Conservation (phyloP, 192 early-diverging fungal genomes). For the Phlyctochytrium planicorne region DNA sequence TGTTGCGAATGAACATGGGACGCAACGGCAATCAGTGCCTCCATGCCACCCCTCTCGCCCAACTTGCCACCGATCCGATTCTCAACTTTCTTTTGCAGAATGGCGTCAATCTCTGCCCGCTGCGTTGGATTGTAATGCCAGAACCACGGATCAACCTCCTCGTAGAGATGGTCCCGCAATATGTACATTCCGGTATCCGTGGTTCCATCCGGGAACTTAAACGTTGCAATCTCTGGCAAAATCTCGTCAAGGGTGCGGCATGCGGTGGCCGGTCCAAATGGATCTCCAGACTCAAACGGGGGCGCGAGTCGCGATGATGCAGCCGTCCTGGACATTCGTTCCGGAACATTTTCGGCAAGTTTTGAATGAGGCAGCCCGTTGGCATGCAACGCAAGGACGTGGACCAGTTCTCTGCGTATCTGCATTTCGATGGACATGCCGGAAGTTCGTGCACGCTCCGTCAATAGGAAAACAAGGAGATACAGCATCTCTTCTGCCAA, state of each 20-base stretch:
- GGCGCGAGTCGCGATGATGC: background rate
- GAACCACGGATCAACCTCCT: constrained; percentile 92
- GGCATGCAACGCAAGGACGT: constrained; percentile 51
- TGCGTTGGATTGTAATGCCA: constrained; percentile 93
- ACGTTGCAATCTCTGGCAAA: constrained; percentile 73
- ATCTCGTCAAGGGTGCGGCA: constrained; percentile 63
- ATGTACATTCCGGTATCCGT: constrained; percentile 87
- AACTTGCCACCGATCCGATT: constrained; percentile 4
- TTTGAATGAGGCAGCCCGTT: constrained; percentile 65
- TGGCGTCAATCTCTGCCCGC: constrained; percentile 85
- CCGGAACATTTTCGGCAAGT: constrained; percentile 80
- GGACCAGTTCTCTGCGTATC: constrained; percentile 86
- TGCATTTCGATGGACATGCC: constrained; percentile 64
- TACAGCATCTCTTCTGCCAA: constrained; percentile 91
- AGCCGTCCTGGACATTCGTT: constrained; percentile 53
- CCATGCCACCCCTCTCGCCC: background rate
- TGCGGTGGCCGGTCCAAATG: background rate
- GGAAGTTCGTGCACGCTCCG: constrained; percentile 71
- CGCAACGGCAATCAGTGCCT: background rate
- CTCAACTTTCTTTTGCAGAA: constrained; percentile 56
- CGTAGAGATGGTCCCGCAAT: constrained; percentile 80
- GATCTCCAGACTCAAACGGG: background rate
- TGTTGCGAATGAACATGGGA: too few relatives aligned
- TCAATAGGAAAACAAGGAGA: constrained; percentile 77
- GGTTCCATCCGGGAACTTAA: constrained; percentile 71